Evolutionary conservation across 2,329 filamentous ascomycete genomes (phyloP), one percentile per base, ranked within the genome.

Genomic region (Fusarium subglutinans): DNA sequence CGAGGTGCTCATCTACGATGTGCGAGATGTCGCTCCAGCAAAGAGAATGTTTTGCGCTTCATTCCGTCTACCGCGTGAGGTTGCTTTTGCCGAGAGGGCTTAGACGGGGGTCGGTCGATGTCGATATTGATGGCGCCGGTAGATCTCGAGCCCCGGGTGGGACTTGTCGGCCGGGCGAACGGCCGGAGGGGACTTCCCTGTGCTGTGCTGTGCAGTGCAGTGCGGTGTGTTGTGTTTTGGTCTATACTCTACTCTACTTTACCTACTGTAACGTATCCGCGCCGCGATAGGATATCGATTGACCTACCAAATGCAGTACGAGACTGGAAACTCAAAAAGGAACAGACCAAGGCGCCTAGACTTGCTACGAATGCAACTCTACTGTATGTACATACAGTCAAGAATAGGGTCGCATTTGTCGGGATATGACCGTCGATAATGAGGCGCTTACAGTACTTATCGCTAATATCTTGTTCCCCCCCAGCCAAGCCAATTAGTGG

Each of bases 31-130:
- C 63, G 94, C 95, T 66, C 96, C 96, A 10, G 92, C 94, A 79
- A 99, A 99, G 87, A 90, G 93, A 80, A 98, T 98, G 95, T 98
- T 96, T 82, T 98, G 96, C 82, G 96, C 94, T 37, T 97, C 91
- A 76, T 98, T 99, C 83, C 90, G 95, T 71, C 81, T 99, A 69
- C 96, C 96, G 5, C 83, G 86, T 40, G 91, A 94, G 77, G 94
- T 98, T 11, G 96, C 95, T 20, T 98, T 98, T 84, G 87, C 89
- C 30, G 72, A 83, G 53, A 80, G 80, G 55, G 70, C 70, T 28
- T 81, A 60, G 33, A 53, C 68, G 61, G 65, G 14, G 20, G 41
- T 66, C 24, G 66, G 45, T 55, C 37, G 37, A 66, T 70, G 58
- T 60, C 65, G 45, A 62, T 47, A 55, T 38, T 26, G 53, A 58